phyloP scores from a whole-genome alignment of 306 rosid genomes.

The Dalbergia oliveri region DNA sequence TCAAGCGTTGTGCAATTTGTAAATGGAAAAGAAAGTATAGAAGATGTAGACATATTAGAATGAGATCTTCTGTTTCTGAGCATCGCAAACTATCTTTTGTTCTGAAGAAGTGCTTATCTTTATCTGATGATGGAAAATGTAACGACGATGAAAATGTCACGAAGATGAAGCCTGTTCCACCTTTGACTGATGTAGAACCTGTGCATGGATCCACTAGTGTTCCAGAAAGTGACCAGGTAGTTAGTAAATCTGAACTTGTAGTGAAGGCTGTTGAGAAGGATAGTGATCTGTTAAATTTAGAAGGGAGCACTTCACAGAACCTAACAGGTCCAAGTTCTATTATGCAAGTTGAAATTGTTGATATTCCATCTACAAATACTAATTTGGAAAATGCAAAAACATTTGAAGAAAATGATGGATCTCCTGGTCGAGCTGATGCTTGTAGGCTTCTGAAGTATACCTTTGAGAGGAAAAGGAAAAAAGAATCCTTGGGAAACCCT shows the following conservation, averaged over 20 bases:
- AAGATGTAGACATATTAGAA: slow-evolving; percentile 30
- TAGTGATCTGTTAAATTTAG: slow-evolving; percentile 36
- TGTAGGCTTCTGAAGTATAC: slow-evolving; percentile 63
- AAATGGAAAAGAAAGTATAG: slow-evolving; percentile 43
- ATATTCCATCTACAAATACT: slow-evolving; percentile 43
- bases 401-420: slow-evolving; percentile 47
- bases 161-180: slow-evolving; percentile 50
- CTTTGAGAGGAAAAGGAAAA: slow-evolving; percentile 78
- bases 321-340: slow-evolving; percentile 36
- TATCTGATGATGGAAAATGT: slow-evolving; percentile 41
- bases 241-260: slow-evolving; percentile 38
- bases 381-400: slow-evolving; percentile 44
- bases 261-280: slow-evolving; percentile 51
- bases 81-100: slow-evolving; percentile 50
- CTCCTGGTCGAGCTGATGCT: slow-evolving; percentile 52
- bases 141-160: slow-evolving; percentile 53
- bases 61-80: slow-evolving; percentile 28
- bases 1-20: slow-evolving; percentile 35
- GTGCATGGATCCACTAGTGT: slow-evolving; percentile 49
- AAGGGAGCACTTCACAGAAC: slow-evolving; percentile 41
- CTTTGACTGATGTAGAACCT: slow-evolving; percentile 52
- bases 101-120: slow-evolving; percentile 60
- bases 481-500: slow-evolving; percentile 48
- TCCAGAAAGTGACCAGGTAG: slow-evolving; percentile 41
- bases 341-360: slow-evolving; percentile 41